These are phyloP conservation scores for Ophiocordyceps camponoti-saundersi DNA, from an alignment of 2,329 filamentous ascomycete species.

Conservation along the genomic window DNA sequence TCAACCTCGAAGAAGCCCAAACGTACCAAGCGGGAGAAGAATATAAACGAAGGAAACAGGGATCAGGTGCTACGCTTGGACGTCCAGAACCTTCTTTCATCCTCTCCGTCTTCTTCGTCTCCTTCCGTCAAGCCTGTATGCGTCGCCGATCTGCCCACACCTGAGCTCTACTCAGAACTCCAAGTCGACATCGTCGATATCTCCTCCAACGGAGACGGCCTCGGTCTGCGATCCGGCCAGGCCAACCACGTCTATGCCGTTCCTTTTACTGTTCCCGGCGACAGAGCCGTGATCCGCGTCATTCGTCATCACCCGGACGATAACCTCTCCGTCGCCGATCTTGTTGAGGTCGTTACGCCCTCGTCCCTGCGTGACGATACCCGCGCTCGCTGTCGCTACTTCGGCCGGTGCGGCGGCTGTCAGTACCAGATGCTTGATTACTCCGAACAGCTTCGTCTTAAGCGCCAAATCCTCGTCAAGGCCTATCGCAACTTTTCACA, in stretches of 20 bases:
- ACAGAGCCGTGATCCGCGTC: conserved; percentile 62
- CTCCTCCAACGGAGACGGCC: conserved; percentile 82
- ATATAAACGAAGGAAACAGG: conserved; percentile 42
- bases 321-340: conserved; percentile 64
- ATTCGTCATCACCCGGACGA: conserved; percentile 50
- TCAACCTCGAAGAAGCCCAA: conserved; percentile 13
- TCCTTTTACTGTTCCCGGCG: conserved; percentile 76
- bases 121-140: conserved; percentile 11
- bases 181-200: conserved; percentile 68
- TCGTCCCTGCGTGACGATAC: conserved; percentile 62
- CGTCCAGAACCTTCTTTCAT: conserved; percentile 35
- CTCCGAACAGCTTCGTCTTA: conserved; percentile 66
- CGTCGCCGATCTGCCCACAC: conserved; percentile 34
- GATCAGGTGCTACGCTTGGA: conserved; percentile 53
- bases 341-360: conserved; percentile 58
- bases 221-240: conserved; percentile 49
- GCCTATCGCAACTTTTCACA: conserved; percentile 86
- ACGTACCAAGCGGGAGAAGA: conserved; percentile 40
- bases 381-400: conserved; percentile 71
- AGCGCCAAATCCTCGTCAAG: conserved; percentile 74
- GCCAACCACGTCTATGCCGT: conserved; percentile 61
- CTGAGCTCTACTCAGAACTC: conserved; percentile 55
- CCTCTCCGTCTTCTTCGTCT: conserved; percentile 10
- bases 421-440: conserved; percentile 98
- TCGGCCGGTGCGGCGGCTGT: conserved; percentile 73